Base-by-base conservation (phyloP, 1,284 basidiomycete genomes). In the Cryptococcus sp. region DNA sequence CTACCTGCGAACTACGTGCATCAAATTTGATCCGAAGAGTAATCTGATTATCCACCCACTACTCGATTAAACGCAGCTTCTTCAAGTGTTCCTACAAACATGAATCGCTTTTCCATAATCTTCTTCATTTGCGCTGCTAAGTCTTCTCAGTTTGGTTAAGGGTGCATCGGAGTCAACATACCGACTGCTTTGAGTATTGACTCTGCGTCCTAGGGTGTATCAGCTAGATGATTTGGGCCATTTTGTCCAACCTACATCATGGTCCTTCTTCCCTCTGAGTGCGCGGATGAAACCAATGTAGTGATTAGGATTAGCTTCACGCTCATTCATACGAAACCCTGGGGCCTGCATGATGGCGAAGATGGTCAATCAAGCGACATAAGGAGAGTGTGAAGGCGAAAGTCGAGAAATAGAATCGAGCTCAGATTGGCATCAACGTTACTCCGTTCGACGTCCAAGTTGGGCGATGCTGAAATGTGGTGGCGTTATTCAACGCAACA, bases 171-270 rank as follows among this genome's bases (percentile, higher is more conserved):
- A 46, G 8, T 31, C 2, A 46, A 50, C 62, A 60, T 58, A 71
- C 73, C 73, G 35, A 77, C 65, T 2, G 74, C 70, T 57, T 71
- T 73, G 46, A 77, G 58, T n/a, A 77, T 72, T 43, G 62, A 57
- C 53, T 73, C 68, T 2, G 76, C 76, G 49, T 67, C 64, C 68
- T 68, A 45, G 30, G 4, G 10, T 8, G 50, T 37, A 50, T 49
- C 46, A 23, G 23, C 2, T 23, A 7, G n/a, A 10, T 23, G 42
- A 15, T n/a, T 15, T 56, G 23, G 52, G 38, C 10, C 31, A 14
- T 37, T 15, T 36, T 4, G 5, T 36, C 6, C 33, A 5, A 30
- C 70, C 51, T 35, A 73, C 73, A 33, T 59, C 64, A 11, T 58
- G 41, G 49, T 76, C 62, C 37, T 59, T 60, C 58, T 69, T 68